Evolutionary conservation across 805 yeast genomes (phyloP), one percentile per base, ranked within the genome.

Genomic region (Pichia nakasei): DNA sequence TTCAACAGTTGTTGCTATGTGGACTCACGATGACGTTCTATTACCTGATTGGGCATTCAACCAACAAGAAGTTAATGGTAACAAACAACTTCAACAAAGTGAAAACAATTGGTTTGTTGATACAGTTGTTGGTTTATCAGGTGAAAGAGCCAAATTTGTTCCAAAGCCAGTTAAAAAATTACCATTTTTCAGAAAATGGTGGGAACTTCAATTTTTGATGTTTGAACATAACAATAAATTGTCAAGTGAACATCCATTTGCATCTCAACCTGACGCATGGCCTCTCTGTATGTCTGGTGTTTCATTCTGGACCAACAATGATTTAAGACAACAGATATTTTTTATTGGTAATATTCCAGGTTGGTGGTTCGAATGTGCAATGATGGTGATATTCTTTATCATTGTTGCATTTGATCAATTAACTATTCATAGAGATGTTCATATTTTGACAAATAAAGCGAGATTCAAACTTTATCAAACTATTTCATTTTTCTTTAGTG

Each of bases 11-110:
- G 97, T 94, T 37, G 91, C 96, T 18, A 75, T 93, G 77, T 89
- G 96, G 94, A 83, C 96, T 5, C 95, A 86, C 57, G 73, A 81
- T 54, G 95, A 85, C 56, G 80, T 75, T 46, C 60, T 77, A 36
- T 75, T 93, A 47, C 98, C 99, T 18, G 97, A 86, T 15, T 93
- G 99, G 99, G 98, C 84, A 1, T 85, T 79, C 60, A 67, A 69
- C 42, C 97, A 93, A 61, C 88, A 82, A 60, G 99, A 93, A 67
- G 88, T 93, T 47, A 87, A 93, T 60, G 98, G 98, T 59, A 86
- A 85, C 69, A 93, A 93, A 63, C 82, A 86, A 60, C 60, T 82
- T 19, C 74, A 62, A 32, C 94, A 84, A 39, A 52, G 69, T 13
- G 75, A 78, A 42, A 86, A 85, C 58, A 65, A 72, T 20, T 93